Percentiles rank a stretch among this genome's conserved stretches.
Evolutionary conservation across 768 basidiomycete species (phyloP).

Genomic region (Tylopilus vinaceipallidus): DNA sequence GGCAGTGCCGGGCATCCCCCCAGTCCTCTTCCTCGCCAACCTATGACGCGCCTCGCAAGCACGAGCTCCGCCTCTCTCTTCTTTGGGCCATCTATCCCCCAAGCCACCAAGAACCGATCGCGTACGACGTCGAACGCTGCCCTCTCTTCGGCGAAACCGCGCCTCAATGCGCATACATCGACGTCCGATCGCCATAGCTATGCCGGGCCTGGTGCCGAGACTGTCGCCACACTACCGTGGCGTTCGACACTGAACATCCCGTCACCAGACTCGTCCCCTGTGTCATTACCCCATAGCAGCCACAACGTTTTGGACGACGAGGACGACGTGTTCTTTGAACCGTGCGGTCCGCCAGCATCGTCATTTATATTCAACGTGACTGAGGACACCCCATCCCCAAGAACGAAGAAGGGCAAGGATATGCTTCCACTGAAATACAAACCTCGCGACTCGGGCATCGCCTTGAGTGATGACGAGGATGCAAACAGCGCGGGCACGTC

Average conservation of each 20-base stretch:
- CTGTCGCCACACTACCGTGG: conserved; percentile 32
- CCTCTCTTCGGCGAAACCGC: conserved; percentile 4
- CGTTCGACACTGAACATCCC: conserved; percentile 37
- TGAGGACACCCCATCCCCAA: conserved; percentile 56
- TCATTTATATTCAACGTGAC: conserved; percentile 60
- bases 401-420: conserved; percentile 31
- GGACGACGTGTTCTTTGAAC: conserved; percentile 56
- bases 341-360: conserved; percentile 40
- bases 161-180: conserved; percentile 26
- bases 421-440: conserved; percentile 66
- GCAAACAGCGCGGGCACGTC: conserved; percentile 20
- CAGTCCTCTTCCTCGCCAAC: conserved; percentile 34
- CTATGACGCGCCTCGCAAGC: conserved; percentile 52
- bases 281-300: conserved; percentile 29
- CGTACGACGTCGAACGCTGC: conserved; percentile 24
- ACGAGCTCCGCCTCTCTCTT: conserved; percentile 59
- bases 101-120: conserved; percentile 22
- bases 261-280: conserved; percentile 53
- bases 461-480: conserved; percentile 59
- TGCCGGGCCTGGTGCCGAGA: conserved; percentile 46
- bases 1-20: conserved; percentile 35
- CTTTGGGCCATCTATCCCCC: conserved; percentile 51
- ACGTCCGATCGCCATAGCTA: conserved; percentile 62
- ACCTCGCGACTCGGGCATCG: conserved; percentile 66
- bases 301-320: conserved; percentile 40